Base-by-base conservation (phyloP, 1,139 yeast genomes). In the Blastobotrys proliferans region DNA sequence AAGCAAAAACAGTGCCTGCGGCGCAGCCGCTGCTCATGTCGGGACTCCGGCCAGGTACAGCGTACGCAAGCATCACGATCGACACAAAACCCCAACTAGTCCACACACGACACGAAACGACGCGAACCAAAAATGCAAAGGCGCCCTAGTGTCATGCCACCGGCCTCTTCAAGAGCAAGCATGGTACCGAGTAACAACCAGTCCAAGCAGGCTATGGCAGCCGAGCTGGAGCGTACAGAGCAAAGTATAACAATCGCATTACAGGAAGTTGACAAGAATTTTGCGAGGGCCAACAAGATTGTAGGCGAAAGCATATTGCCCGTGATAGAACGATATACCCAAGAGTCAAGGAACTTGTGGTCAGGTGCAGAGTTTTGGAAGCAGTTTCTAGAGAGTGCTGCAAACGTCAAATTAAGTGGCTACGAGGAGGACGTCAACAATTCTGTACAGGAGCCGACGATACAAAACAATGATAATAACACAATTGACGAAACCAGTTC, bases 231-330 rank as follows among this genome's bases (percentile, higher is more conserved):
- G 55, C 70, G 77, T 52, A 64, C 87, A 32, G 95, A 88, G 55
- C 95, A 85, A 60, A 84, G 81, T 55, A 84, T 87, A 34, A 86
- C 95, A 0, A 66, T 83, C 42, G 78, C 81, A 1, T 65, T 88
- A 40, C 96, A 86, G 60, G 83, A 81, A 47, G 84, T 88, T 24
- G 95, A 88, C 63, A 74, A 79, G 46, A 80, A 83, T 55, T 72
- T 84, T 44, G 74, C 82, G 2, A 68, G 72, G 35, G 77, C 87
- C 13, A 83, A 82, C 56, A 71, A 79, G 29, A 72, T 81, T 9
- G 76, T 84, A 24, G 76, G 76, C 38, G 82, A 80, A 48, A 68
- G 71, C 38, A 69, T 84, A 26, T 66, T 82, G 29, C 92, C 94
- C 1, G 69, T 76, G 3, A 69, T 84, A 25, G 74, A 76, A 50